These are phyloP conservation scores for Solanum chmielewskii DNA, from an alignment of 257 asterid species.

Conservation along the genomic window DNA sequence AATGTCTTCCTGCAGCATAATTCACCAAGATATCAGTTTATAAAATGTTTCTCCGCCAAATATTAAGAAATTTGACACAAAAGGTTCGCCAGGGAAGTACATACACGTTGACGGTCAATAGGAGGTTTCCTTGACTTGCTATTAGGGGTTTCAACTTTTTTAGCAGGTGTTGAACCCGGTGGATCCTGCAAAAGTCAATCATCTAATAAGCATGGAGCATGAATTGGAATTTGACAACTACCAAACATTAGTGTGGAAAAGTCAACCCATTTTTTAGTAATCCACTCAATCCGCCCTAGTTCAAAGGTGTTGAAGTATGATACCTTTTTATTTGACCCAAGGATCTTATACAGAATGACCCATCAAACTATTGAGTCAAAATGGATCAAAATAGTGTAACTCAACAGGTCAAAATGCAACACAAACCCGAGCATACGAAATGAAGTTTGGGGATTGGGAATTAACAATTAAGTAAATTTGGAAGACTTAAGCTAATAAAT, in stretches of 20 bases:
- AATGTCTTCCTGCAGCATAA: constrained; percentile 76
- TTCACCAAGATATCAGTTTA: constrained; percentile 4
- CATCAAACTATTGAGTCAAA: not conserved
- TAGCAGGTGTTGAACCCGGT: constrained; percentile 27
- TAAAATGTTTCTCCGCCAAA: not conserved
- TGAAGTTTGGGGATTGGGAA: not conserved
- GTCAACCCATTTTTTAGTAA: not conserved
- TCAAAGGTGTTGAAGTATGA: not conserved
- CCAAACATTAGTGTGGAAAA: not conserved
- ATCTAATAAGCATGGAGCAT: not conserved
- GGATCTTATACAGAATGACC: not conserved
- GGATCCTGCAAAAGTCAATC: constrained; percentile 46
- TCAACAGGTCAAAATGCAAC: not conserved
- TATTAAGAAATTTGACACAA: not conserved
- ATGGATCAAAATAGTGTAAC: not conserved
- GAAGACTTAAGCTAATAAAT: not conserved
- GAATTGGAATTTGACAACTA: constrained; percentile 2
- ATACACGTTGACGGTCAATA: constrained; percentile 65
- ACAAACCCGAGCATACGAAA: not conserved
- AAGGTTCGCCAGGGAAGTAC: constrained; percentile 14
- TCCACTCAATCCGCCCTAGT: not conserved
- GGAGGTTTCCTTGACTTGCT: constrained; percentile 77
- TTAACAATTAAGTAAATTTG: not conserved
- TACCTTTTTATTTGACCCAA: not conserved
- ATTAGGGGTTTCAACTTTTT: constrained; percentile 66